A percentile compares a stretch with the other conserved stretches of the same genome.
Evolutionary conservation across 2,329 filamentous ascomycete genomes (phyloP).

Genomic region (Alternaria arborescens): DNA sequence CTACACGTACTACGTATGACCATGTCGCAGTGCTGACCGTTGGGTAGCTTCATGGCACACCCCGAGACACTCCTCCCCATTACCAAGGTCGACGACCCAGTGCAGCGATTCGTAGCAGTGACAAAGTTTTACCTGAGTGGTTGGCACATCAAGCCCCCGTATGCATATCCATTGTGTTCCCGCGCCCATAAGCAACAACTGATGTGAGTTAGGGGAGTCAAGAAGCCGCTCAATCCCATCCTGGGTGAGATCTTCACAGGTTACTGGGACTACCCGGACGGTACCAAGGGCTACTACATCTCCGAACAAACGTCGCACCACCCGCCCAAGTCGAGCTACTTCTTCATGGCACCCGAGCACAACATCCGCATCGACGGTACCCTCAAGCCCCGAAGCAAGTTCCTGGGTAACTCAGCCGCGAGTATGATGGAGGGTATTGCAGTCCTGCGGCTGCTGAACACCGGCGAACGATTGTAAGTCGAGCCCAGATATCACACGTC

Average conservation of each 20-base stretch:
- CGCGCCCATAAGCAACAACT: conserved; percentile 30
- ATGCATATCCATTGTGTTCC: conserved; percentile 52
- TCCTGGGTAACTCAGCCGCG: conserved; percentile 94
- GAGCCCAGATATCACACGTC: neutral
- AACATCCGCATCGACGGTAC: conserved; percentile 95
- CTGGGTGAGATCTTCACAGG: conserved; percentile 94
- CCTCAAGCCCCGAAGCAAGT: conserved; percentile 92
- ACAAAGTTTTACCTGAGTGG: conserved; percentile 98
- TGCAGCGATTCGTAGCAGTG: conserved; percentile 89
- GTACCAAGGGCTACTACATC: conserved; percentile 91
- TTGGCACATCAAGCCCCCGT: conserved; percentile 99
- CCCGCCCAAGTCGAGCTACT: conserved; percentile 98
- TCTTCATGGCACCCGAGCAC: conserved; percentile 95
- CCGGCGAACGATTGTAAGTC: conserved; percentile 84
- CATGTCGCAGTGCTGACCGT: conserved; percentile 23
- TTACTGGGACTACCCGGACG: conserved; percentile 91
- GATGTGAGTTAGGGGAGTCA: conserved; percentile 76
- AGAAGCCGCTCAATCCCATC: conserved; percentile 97
- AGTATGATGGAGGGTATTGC: conserved; percentile 98
- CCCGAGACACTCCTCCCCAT: conserved; percentile 94
- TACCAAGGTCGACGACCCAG: conserved; percentile 84
- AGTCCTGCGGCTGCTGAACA: conserved; percentile 82
- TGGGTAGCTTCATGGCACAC: conserved; percentile 93
- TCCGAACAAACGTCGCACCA: conserved; percentile 98
- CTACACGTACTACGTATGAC: too few species aligned